Evolutionary conservation across 352 stramenopile genomes (phyloP).

Genomic region (Globisporangium megalacanthum): DNA sequence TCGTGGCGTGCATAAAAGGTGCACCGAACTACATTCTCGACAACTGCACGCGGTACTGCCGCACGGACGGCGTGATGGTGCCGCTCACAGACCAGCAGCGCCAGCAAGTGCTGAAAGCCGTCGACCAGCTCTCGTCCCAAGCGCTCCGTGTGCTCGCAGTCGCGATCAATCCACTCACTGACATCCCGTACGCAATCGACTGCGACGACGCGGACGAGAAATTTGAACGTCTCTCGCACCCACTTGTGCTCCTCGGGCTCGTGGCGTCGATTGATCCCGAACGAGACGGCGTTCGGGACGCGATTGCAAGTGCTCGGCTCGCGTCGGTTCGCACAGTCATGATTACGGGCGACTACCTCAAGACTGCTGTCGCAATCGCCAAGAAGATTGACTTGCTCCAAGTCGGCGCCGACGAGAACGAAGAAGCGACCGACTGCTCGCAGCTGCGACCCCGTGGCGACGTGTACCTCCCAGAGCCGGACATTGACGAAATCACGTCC

Average conservation of each 20-base stretch:
- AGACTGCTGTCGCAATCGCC: constrained; percentile 93
- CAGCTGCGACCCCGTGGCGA: constrained; percentile 40
- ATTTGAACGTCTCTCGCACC: constrained; percentile 52
- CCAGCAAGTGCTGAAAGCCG: constrained; percentile 43
- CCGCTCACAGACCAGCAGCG: constrained; percentile 34
- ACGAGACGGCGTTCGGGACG: constrained; percentile 51
- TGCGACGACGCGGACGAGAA: constrained; percentile 67
- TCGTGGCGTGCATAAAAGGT: constrained; percentile 57
- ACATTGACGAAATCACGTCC: constrained; percentile 88
- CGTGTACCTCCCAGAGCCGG: constrained; percentile 49
- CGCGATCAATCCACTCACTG: constrained; percentile 63
- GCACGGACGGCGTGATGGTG: constrained; percentile 40
- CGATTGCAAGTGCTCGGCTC: constrained; percentile 38
- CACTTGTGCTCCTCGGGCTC: constrained; percentile 90
- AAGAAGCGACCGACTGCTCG: constrained; percentile 75
- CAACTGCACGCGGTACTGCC: constrained; percentile 57
- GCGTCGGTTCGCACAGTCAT: constrained; percentile 82
- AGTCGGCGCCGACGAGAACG: constrained; percentile 43
- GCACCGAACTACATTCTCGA: constrained; percentile 67
- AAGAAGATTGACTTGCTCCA: constrained; percentile 90
- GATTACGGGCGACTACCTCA: constrained; percentile 94
- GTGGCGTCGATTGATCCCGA: constrained; percentile 89
- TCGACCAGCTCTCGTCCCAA: constrained; percentile 64
- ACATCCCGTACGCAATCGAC: constrained; percentile 38
- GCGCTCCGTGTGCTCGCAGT: constrained; percentile 88